Evolutionary conservation across 495 filamentous ascomycete species (phyloP).

Genomic region (Aspergillus funiculosus): DNA sequence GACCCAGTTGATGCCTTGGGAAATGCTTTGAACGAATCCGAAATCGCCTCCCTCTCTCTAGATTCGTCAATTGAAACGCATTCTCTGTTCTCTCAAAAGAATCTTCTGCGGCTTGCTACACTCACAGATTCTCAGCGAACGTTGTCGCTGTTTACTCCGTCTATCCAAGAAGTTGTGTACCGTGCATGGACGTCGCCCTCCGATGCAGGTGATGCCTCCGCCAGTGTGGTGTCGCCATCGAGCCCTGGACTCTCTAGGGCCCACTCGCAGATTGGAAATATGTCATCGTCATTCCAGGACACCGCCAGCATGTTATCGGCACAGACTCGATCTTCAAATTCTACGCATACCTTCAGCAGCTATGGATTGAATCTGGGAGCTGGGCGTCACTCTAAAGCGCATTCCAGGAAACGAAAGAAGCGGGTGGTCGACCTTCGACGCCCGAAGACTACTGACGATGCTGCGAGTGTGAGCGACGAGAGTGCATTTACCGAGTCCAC

Average conservation of each 20-base stretch:
- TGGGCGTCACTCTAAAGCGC: constrained; percentile 56
- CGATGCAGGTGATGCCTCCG: constrained; percentile 59
- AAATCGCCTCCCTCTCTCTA: constrained; percentile 68
- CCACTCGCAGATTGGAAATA: constrained; percentile 55
- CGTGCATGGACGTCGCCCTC: constrained; percentile 83
- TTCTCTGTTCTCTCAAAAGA: constrained; percentile 86
- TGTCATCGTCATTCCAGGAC: constrained; percentile 50
- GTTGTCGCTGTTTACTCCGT: constrained; percentile 78
- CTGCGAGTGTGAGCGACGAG: constrained; percentile 52
- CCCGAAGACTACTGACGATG: constrained; percentile 49
- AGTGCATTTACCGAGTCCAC: constrained; percentile 37
- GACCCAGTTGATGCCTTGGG: constrained; percentile 71
- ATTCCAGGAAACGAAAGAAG: constrained; percentile 78
- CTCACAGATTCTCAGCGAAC: constrained; percentile 80
- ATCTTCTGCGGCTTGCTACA: constrained; percentile 67
- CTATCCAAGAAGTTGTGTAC: constrained; percentile 77
- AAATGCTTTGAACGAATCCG: constrained; percentile 64
- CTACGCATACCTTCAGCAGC: constrained; percentile 33
- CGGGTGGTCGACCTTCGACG: constrained; percentile 87
- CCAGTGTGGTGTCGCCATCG: constrained; percentile 49
- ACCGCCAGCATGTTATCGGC: constrained; percentile 39
- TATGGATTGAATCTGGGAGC: constrained; percentile 60
- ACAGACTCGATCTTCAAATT: constrained; percentile 34
- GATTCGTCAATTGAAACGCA: constrained; percentile 71
- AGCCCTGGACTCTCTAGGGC: constrained; percentile 51